Conservation (phyloP, 768 basidiomycete species). For the Lenzites betulinus region DNA sequence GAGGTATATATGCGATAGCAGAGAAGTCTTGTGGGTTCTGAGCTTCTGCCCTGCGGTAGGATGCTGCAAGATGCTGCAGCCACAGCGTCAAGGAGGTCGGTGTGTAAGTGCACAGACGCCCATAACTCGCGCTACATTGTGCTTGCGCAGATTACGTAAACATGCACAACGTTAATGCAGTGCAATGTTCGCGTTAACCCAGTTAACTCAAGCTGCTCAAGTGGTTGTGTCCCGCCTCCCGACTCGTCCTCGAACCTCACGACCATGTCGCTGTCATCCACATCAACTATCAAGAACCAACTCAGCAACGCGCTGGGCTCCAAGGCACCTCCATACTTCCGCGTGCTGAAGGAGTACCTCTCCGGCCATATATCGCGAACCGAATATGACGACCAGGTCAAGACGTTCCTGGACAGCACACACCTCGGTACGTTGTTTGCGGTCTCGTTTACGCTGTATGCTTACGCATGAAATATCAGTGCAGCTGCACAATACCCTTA, state of each 20-base stretch:
- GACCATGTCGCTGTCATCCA: conserved; percentile 74
- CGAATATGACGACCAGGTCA: conserved; percentile 76
- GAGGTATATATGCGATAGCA: conserved; percentile 1
- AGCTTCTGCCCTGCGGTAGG: conserved; percentile 13
- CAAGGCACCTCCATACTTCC: conserved; percentile 63
- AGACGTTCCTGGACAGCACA: conserved; percentile 46
- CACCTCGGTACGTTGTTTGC: conserved; percentile 3
- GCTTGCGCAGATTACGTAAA: not conserved
- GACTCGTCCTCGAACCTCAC: not conserved
- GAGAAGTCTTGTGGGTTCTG: not conserved
- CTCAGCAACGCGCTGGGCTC: conserved; percentile 61
- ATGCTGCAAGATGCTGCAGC: conserved; percentile 16
- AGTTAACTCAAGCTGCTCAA: too few relatives aligned
- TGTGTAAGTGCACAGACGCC: conserved; percentile 5
- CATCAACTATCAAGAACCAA: conserved; percentile 70
- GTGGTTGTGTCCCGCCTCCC: not conserved
- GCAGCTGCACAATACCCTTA: conserved; percentile 80
- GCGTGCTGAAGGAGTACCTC: conserved; percentile 65
- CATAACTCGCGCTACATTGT: not conserved
- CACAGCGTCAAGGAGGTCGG: not conserved
- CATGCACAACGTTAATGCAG: not conserved
- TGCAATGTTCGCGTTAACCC: too few relatives aligned
- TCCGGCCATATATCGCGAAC: conserved; percentile 66
- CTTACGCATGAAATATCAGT: conserved; percentile 40
- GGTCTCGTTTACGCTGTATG: not conserved